Base-by-base conservation (phyloP, 495 filamentous ascomycete species). In the Jackrogersella multiformis region DNA sequence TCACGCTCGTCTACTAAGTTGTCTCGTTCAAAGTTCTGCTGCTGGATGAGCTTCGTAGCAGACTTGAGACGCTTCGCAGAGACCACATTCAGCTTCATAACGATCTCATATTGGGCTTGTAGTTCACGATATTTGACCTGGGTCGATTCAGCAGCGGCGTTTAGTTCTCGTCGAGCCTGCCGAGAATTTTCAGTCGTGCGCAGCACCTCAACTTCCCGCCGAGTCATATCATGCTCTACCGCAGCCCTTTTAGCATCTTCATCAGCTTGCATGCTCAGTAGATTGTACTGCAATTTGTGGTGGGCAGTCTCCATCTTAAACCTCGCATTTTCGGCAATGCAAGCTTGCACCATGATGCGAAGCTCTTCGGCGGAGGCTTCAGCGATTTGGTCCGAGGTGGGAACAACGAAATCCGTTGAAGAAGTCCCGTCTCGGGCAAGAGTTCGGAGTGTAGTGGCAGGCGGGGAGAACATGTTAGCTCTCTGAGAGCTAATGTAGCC, bases 221-320 rank as follows among this genome's bases (percentile, higher is more conserved):
- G 88, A n/a, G 90, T 90, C 80, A 98, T 92, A 48, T 96, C 91
- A 59, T 96, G 92, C 77, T 99, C 95, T 9, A 98, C 95, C 34
- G 88, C 91, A 60, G 94, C 92, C 35, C 93, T 87, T 75, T 96
- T 94, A 4, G 91, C 84, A 21, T 93, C 90, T 75, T 97, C 94
- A 26, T 89, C 86, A 39, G 90, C 94, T 70, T 96, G 92, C 52
- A 98, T 91, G 49, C 84, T 88, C 20, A 97, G 85, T 63, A 99
- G 84, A 69, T 88, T 92, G 72, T 95, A 92, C 74, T 97, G 94
- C 46, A 99, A 79, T 72, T 95, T 96, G 81, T 96, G 90, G 73
- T 99, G 95, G 21, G 96, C 89, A 0, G 91, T 89, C 44, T 90
- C 89, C 82, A 92, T 91, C 48, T 92, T 91, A 51, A 94, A 85